Evolutionary conservation across 2,329 filamentous ascomycete species (phyloP).

Genomic region (Fonsecaea nubica): DNA sequence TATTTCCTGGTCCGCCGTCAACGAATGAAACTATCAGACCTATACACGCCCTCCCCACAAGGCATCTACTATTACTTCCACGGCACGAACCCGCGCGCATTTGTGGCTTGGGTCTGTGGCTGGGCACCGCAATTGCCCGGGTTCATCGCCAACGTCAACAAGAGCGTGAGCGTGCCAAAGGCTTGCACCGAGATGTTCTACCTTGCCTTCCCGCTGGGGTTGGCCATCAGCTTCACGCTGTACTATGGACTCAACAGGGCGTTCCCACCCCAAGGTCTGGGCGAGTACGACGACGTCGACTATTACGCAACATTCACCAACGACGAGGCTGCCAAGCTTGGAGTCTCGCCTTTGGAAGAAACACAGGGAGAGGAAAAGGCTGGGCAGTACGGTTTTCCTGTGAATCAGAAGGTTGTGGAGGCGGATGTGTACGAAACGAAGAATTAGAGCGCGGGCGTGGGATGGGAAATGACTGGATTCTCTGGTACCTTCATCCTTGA

Average conservation of each 20-base stretch:
- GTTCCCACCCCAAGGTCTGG: conserved; percentile 31
- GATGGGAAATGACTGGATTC: not conserved
- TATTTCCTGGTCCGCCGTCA: conserved; percentile 47
- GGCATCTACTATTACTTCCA: conserved; percentile 52
- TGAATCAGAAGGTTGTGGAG: conserved; percentile 7
- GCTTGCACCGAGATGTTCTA: conserved; percentile 50
- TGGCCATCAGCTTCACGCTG: conserved; percentile 49
- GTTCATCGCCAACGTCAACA: conserved; percentile 39
- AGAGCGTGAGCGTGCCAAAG: conserved; percentile 37
- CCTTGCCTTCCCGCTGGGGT: conserved; percentile 50
- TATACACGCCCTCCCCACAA: conserved; percentile 48
- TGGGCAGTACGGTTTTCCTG: not conserved
- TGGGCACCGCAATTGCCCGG: conserved; percentile 44
- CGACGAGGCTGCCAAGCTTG: conserved; percentile 33
- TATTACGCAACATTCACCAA: conserved; percentile 29
- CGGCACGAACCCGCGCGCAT: conserved; percentile 54
- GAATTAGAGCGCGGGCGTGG: not conserved
- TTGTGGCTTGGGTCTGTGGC: conserved; percentile 49
- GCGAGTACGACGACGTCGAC: conserved; percentile 36
- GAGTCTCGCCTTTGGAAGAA: conserved; percentile 29
- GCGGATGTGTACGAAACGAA: conserved; percentile 2
- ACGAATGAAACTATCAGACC: conserved; percentile 51
- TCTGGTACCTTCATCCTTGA: not conserved
- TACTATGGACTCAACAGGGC: conserved; percentile 44
- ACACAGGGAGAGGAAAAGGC: conserved; percentile 4